Conservation (phyloP, 345 rosid species). For the Crucihimalaya himalaica region DNA sequence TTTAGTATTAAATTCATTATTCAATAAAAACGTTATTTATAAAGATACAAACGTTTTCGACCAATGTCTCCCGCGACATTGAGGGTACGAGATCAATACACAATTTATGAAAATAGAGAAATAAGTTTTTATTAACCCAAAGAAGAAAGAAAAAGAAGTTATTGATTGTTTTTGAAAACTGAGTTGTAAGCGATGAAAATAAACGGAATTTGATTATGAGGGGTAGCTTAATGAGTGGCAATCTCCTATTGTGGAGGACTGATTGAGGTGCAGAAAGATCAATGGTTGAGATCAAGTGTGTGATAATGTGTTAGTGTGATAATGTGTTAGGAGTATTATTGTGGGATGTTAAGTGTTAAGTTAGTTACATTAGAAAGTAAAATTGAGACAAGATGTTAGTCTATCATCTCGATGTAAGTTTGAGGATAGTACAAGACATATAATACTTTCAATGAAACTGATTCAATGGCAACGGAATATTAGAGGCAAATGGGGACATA, state of each 20-base stretch:
- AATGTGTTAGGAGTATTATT: too few species aligned
- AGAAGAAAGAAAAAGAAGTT: background rate
- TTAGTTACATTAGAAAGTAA: too few species aligned
- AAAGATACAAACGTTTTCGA: background rate
- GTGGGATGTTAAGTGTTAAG: too few species aligned
- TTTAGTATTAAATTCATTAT: background rate
- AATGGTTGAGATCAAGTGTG: too few species aligned
- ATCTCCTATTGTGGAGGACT: background rate
- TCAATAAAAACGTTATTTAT: background rate
- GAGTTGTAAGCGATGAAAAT: background rate
- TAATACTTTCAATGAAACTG: too few species aligned
- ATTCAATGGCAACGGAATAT: too few species aligned
- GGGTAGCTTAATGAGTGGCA: constrained; percentile 30
- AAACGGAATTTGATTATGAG: background rate
- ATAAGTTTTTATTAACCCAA: background rate
- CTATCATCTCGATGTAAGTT: too few species aligned
- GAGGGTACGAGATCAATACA: background rate
- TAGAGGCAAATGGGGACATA: too few species aligned
- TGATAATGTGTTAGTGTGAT: too few species aligned
- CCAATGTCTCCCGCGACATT: background rate
- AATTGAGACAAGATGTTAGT: too few species aligned
- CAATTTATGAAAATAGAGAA: background rate
- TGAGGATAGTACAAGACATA: too few species aligned
- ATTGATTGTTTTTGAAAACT: background rate
- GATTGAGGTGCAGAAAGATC: too few species aligned